These are phyloP conservation scores for Podaxis pistillaris DNA, from an alignment of 768 basidiomycete species.

Conservation along the genomic window DNA sequence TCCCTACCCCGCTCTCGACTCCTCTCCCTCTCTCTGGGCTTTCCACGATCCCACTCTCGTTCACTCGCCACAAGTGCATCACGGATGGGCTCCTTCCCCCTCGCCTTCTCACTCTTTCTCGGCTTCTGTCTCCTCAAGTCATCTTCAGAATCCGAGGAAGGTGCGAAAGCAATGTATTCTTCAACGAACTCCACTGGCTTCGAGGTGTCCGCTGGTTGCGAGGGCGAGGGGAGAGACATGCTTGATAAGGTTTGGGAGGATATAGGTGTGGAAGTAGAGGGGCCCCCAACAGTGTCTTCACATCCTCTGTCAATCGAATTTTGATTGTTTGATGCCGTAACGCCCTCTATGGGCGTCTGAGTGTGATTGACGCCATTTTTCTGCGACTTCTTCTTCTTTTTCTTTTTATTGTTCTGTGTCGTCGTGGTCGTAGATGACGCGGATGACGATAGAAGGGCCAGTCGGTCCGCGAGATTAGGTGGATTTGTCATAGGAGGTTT, in stretches of 20 bases:
- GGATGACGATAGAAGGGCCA: background rate
- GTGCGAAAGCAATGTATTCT: constrained; percentile 6
- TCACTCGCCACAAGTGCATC: constrained; percentile 12
- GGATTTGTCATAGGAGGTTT: background rate
- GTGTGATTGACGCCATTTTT: background rate
- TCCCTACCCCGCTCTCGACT: constrained; percentile 19
- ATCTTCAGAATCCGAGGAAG: constrained; percentile 3
- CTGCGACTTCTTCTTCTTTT: constrained; percentile 4
- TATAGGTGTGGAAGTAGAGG: too few species aligned
- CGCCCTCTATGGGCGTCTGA: background rate
- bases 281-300: too few species aligned
- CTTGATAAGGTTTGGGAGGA: background rate
- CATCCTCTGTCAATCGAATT: background rate
- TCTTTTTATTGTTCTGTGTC: background rate
- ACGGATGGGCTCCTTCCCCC: constrained; percentile 14
- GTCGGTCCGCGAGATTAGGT: background rate
- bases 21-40: constrained; percentile 19
- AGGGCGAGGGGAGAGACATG: background rate
- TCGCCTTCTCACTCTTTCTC: constrained; percentile 12
- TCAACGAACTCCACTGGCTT: background rate
- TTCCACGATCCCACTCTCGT: constrained; percentile 43
- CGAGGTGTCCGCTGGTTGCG: background rate
- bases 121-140: background rate
- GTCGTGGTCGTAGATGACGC: background rate
- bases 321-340: background rate